These are phyloP conservation scores for Mimosa bimucronata DNA, from an alignment of 306 rosid species.

Conservation along the genomic window DNA sequence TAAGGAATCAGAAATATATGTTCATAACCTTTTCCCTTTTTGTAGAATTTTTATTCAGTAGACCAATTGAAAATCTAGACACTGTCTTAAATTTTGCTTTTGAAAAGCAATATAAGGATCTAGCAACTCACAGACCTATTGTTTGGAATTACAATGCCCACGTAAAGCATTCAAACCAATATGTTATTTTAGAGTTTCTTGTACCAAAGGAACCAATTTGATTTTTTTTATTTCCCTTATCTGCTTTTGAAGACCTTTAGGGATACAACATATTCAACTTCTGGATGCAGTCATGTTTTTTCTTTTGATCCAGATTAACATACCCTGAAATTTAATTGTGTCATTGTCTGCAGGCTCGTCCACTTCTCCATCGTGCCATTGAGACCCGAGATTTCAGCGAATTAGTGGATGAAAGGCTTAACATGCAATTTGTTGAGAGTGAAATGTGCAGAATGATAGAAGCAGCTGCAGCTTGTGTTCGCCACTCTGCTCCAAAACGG, in stretches of 20 bases:
- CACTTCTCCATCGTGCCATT: slow-evolving; percentile 66
- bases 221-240: neutral
- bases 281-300: neutral
- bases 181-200: neutral
- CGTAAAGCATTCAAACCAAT: neutral
- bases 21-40: neutral
- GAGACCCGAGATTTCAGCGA: slow-evolving; percentile 63
- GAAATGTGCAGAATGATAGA: slow-evolving; percentile 86
- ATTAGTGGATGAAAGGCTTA: slow-evolving; percentile 75
- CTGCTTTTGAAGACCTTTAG: neutral
- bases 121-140: slow-evolving; percentile 9
- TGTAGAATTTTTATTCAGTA: neutral
- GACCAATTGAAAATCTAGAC: neutral
- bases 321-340: slow-evolving; percentile 20
- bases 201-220: neutral
- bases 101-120: neutral
- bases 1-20: neutral
- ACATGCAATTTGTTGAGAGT: slow-evolving; percentile 55
- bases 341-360: slow-evolving; percentile 74
- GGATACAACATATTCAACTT: slow-evolving; percentile 12
- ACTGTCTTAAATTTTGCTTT: neutral
- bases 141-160: neutral
- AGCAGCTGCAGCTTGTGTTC: slow-evolving; percentile 95
- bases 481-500: slow-evolving; percentile 86
- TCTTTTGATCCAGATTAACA: slow-evolving; percentile 9